Evolutionary conservation across 169 alveolate species (phyloP), one percentile per base, ranked within the genome.

Genomic region (Eimeria mitis): DNA sequence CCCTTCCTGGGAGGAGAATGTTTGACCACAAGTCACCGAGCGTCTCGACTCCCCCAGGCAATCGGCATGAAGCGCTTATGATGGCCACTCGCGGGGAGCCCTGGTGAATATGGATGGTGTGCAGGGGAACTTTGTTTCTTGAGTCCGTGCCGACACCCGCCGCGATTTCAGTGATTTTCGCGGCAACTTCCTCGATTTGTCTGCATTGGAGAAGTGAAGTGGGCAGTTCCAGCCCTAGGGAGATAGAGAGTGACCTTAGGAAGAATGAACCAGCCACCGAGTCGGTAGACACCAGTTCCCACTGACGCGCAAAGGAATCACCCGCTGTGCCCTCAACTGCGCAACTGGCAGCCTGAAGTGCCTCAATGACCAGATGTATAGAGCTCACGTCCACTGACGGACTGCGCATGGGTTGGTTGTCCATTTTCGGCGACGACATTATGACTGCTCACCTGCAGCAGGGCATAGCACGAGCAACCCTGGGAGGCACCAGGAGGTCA

Each of bases 61-160:
- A 95, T 44, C 96, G 90, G 89, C 98, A 97, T 31, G 97, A 94
- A 54, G 89, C 95, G 70, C 97, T 97, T 28, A 95, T 89, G 76
- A 92, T 83, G 2, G 94, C 91, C n/a, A 94, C 92, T 34, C 92
- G 92, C 19, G 92, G 92, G 63, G 79, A 2, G 5, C 44, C 11
- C 28, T 85, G 92, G 44, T 85, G 78, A 21, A 42, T 16, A 13
- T 44, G 81, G 81, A 85, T 49, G 23, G 92, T 42, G 44, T 37
- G 44, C 65, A 37, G 65, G 9, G 78, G 92, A 63, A 40, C 44
- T 2, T 11, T 56, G 47, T 25, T 83, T 3, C 44, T 47, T 31
- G 1, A 65, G 52, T 63, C 81, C 28, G 42, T 47, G 61, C 44
- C 42, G 79, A 54, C n/a, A 6, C 68, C 92, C n/a, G 56, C 63